These are phyloP conservation scores for Nasturtium officinale DNA, from an alignment of 345 rosid genomes.

Conservation along the genomic window DNA sequence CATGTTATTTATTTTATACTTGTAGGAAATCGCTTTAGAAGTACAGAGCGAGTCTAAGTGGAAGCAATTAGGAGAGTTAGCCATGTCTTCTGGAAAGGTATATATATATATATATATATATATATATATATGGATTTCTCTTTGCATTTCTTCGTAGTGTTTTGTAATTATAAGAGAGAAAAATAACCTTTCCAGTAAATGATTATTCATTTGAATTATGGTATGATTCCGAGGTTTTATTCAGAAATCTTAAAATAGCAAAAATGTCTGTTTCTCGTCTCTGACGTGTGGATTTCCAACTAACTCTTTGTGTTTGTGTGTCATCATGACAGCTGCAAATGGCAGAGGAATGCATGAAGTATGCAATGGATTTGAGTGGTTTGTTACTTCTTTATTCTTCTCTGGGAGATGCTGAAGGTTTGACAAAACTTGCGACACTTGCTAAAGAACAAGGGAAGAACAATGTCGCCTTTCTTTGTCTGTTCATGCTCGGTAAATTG, in stretches of 20 bases:
- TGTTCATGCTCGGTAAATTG: constrained; percentile 90
- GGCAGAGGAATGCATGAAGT: constrained; percentile 98
- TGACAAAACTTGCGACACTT: constrained; percentile 72
- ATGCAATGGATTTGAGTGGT: constrained; percentile 95
- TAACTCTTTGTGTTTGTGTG: constrained; percentile 23
- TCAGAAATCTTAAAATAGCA: background rate
- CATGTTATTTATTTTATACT: background rate
- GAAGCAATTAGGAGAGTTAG: constrained; percentile 98
- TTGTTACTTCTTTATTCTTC: constrained; percentile 93
- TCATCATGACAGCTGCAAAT: constrained; percentile 74
- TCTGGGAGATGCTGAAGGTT: constrained; percentile 94
- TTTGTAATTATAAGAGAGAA: constrained; percentile 1
- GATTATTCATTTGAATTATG: constrained; percentile 4
- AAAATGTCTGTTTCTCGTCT: background rate
- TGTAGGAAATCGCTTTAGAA: constrained; percentile 83
- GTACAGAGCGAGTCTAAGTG: constrained; percentile 92
- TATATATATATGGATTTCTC: too few species aligned
- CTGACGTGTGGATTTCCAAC: background rate
- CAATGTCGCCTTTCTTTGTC: constrained; percentile 92
- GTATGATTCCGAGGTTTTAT: constrained; percentile 11
- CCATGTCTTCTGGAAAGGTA: constrained; percentile 97
- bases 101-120: background rate
- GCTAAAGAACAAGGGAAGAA: constrained; percentile 98
- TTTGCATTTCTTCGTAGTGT: constrained; percentile 4
- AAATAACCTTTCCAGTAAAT: background rate